phyloP scores from a whole-genome alignment of 1,284 basidiomycete species.

The Puccinia hordei region DNA sequence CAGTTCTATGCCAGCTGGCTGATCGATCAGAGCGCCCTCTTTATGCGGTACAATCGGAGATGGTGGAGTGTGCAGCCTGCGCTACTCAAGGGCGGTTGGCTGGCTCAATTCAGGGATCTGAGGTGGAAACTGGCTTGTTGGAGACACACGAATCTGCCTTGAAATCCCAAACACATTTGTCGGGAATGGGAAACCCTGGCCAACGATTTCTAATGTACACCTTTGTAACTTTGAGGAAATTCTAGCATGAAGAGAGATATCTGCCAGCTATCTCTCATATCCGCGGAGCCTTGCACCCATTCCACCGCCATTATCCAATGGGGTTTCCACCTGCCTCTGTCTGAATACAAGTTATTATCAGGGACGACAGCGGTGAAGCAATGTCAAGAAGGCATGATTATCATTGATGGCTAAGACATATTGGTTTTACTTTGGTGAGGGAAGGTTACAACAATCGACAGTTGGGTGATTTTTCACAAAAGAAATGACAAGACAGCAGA shows the following conservation, averaged over 20 bases:
- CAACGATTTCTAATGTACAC: too few relatives aligned
- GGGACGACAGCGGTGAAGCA: too few relatives aligned
- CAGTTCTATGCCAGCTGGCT: slow-evolving; percentile 29
- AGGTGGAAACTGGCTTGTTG: slow-evolving; percentile 40
- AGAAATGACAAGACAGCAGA: slow-evolving; percentile 4
- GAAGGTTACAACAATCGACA: slow-evolving; percentile 23
- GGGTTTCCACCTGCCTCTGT: too few relatives aligned
- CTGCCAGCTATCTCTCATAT: too few relatives aligned
- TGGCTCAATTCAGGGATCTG: slow-evolving; percentile 3
- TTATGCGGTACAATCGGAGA: slow-evolving; percentile 15
- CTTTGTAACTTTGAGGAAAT: too few relatives aligned
- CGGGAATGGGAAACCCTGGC: too few relatives aligned
- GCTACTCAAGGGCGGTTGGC: slow-evolving; percentile 25
- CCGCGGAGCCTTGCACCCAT: too few relatives aligned
- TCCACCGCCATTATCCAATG: too few relatives aligned
- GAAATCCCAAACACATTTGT: neutral
- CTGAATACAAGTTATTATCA: too few relatives aligned
- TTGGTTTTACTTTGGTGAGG: neutral
- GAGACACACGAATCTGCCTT: neutral
- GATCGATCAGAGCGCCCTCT: neutral
- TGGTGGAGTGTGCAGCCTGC: slow-evolving; percentile 31
- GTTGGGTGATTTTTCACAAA: neutral
- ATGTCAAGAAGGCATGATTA: too few relatives aligned
- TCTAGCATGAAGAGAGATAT: too few relatives aligned
- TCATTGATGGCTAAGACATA: neutral